A percentile compares a stretch with the other conserved stretches of the same genome.
These are phyloP conservation scores for Fagus crenata DNA, from an alignment of 306 rosid genomes.

Conservation along the genomic window DNA sequence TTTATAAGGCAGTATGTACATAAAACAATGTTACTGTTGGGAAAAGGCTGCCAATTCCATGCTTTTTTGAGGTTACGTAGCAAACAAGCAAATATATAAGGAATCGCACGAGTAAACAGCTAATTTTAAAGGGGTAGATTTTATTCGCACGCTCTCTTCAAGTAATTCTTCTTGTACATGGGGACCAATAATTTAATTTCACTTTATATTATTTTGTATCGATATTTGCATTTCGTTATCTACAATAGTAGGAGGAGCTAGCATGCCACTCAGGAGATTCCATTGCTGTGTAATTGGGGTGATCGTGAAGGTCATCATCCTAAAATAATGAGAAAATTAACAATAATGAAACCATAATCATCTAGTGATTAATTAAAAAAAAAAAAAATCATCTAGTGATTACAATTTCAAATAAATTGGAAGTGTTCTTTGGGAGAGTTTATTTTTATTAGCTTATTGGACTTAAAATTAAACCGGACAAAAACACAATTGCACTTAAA, in stretches of 20 bases:
- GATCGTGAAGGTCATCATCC: neutral
- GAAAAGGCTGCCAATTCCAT: slow-evolving; percentile 66
- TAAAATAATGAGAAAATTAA: neutral
- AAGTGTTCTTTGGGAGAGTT: too few relatives aligned
- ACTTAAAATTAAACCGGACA: too few relatives aligned
- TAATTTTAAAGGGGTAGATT: neutral
- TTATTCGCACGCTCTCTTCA: neutral
- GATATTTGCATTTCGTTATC: neutral
- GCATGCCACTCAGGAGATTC: neutral
- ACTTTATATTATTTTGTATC: neutral
- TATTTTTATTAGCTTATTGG: too few relatives aligned
- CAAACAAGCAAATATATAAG: slow-evolving; percentile 19
- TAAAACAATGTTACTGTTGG: slow-evolving; percentile 34
- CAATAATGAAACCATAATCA: neutral
- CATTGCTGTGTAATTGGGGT: neutral
- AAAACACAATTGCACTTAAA: too few relatives aligned
- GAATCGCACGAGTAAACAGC: neutral
- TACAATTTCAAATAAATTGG: neutral
- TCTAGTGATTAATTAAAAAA: neutral
- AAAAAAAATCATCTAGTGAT: neutral
- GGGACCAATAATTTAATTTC: neutral
- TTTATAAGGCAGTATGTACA: slow-evolving; percentile 35
- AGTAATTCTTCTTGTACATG: neutral
- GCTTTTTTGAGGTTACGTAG: slow-evolving; percentile 48
- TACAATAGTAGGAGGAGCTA: neutral